Evolutionary conservation across 2,329 filamentous ascomycete species (phyloP), one percentile per base, ranked within the genome.

Genomic region (Penicillium sp.): DNA sequence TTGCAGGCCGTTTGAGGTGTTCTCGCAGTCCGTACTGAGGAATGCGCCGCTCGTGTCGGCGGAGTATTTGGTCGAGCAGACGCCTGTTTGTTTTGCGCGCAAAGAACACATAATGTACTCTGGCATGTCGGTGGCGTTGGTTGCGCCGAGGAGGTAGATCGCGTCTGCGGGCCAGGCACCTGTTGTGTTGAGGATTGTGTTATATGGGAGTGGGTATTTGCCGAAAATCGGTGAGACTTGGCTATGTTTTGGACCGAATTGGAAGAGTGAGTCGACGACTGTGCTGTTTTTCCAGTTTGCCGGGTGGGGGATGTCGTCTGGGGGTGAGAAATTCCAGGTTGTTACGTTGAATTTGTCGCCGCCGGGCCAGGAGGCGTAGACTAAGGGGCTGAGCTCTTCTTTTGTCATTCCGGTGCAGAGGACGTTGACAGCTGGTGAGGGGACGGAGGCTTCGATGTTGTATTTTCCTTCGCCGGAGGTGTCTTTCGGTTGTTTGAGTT

Each of bases 401-500:
- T 71, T 57, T 0, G 80, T 80, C 78, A 92, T 79, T 42, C 89
- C 89, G 1, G 83, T 87, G 64, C 90, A 94, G 33, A 92, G 73
- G 0, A 90, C 87, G 61, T 93, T 91, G 45, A 93, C 74, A 0
- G 83, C 80, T 0, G 90, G 89, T 0, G 86, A 89, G 0, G 88
- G 84, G 0, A 91, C 87, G 0, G 88, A 86, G 0, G 89, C 90
- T 15, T 79, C 76, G 3, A 93, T 77, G 3, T 78, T 79, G 71
- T 91, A 93, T 48, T 87, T 83, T 12, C 89, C 90, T 9, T 90
- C 80, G 0, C 88, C 89, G 0, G 77, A 81, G 12, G 86, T 76
- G 21, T 86, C 84, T 7, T 81, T 78, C 0, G 90, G 90, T 65
- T 93, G 90, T 9, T 90, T 73, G 31, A 94, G 90, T 0, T 75